These are phyloP conservation scores for Trypanosoma conorhini DNA, from an alignment of 208 protist genomes.

Conservation along the genomic window DNA sequence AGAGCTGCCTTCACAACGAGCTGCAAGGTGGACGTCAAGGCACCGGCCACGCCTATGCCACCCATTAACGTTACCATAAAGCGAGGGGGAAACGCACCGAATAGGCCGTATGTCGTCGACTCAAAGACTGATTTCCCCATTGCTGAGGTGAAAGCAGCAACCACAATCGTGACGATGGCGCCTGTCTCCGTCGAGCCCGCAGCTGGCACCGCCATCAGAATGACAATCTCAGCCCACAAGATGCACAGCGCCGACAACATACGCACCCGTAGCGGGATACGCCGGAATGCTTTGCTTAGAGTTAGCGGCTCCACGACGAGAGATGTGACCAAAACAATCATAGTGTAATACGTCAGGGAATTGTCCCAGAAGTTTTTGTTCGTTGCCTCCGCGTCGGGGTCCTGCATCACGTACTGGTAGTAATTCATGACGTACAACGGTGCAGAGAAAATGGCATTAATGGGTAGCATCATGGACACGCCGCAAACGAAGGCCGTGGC, in stretches of 20 bases:
- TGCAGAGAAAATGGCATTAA: conserved; percentile 83
- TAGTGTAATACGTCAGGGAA: conserved; percentile 68
- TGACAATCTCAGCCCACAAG: conserved; percentile 48
- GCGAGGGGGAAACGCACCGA: conserved; percentile 47
- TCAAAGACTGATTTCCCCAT: conserved; percentile 71
- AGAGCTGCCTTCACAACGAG: conserved; percentile 57
- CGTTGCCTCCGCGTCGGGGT: conserved; percentile 30
- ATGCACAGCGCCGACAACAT: conserved; percentile 43
- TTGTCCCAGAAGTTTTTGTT: conserved; percentile 61
- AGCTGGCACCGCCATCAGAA: conserved; percentile 57
- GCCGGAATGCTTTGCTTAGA: conserved; percentile 41
- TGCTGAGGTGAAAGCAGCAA: conserved; percentile 40
- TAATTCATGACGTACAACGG: conserved; percentile 70
- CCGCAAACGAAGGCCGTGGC: conserved; percentile 66
- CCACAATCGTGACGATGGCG: conserved; percentile 50
- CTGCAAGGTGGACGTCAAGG: conserved; percentile 46
- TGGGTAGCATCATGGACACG: conserved; percentile 75
- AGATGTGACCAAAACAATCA: conserved; percentile 37
- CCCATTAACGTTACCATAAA: conserved; percentile 70
- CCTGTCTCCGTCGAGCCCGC: conserved; percentile 30
- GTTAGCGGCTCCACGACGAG: conserved; percentile 63
- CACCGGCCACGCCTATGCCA: conserved; percentile 51
- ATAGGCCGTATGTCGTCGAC: conserved; percentile 71
- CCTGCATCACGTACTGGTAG: conserved; percentile 52
- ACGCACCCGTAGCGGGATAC: conserved; percentile 39